phyloP scores from a whole-genome alignment of 1,139 yeast species.

The Eremothecium gossypii region DNA sequence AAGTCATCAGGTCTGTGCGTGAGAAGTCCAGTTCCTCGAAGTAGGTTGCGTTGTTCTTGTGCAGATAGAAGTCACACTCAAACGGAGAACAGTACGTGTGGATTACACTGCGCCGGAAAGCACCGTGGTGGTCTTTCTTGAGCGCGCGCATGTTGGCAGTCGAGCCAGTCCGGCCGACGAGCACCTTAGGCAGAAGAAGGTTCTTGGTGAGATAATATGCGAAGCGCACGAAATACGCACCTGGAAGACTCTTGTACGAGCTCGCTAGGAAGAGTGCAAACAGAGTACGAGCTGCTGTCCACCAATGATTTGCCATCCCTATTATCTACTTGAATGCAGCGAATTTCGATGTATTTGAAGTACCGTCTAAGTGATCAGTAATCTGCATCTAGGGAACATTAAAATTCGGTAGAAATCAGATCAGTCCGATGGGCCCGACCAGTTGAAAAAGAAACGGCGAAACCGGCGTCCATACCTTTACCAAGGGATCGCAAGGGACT shows the following conservation, averaged over 20 bases:
- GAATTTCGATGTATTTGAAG: too few relatives aligned
- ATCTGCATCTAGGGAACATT: too few relatives aligned
- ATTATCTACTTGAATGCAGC: too few relatives aligned
- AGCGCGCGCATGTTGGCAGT: constrained; percentile 19
- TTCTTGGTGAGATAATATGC: constrained; percentile 38
- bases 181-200: constrained; percentile 33
- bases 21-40: constrained; percentile 77
- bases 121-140: constrained; percentile 17
- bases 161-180: constrained; percentile 7
- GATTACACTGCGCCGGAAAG: constrained; percentile 39
- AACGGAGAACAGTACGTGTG: constrained; percentile 59
- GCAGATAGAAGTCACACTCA: constrained; percentile 80
- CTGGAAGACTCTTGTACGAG: constrained; percentile 56
- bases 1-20: constrained; percentile 53
- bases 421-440: too few relatives aligned
- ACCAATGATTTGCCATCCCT: too few relatives aligned
- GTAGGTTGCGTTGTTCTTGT: constrained; percentile 81
- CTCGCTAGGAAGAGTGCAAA: constrained; percentile 17
- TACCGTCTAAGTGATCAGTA: too few relatives aligned
- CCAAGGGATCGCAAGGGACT: too few relatives aligned
- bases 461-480: too few relatives aligned
- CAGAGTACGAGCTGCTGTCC: neutral
- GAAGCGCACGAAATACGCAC: constrained; percentile 58
- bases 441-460: too few relatives aligned
- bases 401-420: too few relatives aligned